Evolutionary conservation across 176 grass and related monocot genomes (phyloP).

Genomic region (Carex parvula): DNA sequence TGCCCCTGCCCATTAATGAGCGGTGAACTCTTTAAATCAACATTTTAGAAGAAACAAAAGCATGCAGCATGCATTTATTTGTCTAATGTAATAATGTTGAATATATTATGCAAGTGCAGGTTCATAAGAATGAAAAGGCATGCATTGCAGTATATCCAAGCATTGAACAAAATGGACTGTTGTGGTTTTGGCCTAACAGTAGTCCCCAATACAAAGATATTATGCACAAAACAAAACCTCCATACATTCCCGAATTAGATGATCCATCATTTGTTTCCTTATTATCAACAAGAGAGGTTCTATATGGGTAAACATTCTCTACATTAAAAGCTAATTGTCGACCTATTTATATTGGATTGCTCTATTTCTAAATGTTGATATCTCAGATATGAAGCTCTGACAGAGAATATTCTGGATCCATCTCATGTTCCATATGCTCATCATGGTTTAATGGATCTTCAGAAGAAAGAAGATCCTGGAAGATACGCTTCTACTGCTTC

Average conservation of each 20-base stretch:
- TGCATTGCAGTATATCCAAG: slow-evolving; percentile 67
- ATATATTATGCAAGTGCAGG: slow-evolving; percentile 26
- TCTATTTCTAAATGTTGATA: neutral
- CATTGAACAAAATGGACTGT: slow-evolving; percentile 59
- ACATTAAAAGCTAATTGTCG: too few species aligned
- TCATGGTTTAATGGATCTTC: slow-evolving; percentile 35
- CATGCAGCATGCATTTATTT: neutral
- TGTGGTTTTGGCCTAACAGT: slow-evolving; percentile 81
- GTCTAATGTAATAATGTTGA: neutral
- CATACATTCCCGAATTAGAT: slow-evolving; percentile 52
- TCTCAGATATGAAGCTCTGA: slow-evolving; percentile 61
- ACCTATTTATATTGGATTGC: too few species aligned
- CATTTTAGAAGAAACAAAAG: neutral
- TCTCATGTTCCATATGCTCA: slow-evolving; percentile 74
- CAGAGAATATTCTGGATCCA: slow-evolving; percentile 79
- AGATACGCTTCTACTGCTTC: slow-evolving; percentile 34
- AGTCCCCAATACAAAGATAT: slow-evolving; percentile 47
- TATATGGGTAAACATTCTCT: slow-evolving; percentile 46
- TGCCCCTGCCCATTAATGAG: too few species aligned
- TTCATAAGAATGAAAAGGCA: slow-evolving; percentile 58
- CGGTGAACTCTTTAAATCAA: too few species aligned
- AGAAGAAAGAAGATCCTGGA: slow-evolving; percentile 39
- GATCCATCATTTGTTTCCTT: slow-evolving; percentile 45
- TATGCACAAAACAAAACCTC: slow-evolving; percentile 45
- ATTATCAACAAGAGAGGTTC: slow-evolving; percentile 45